These are phyloP conservation scores for Amanita muscaria DNA, from an alignment of 768 basidiomycete species.

Conservation along the genomic window DNA sequence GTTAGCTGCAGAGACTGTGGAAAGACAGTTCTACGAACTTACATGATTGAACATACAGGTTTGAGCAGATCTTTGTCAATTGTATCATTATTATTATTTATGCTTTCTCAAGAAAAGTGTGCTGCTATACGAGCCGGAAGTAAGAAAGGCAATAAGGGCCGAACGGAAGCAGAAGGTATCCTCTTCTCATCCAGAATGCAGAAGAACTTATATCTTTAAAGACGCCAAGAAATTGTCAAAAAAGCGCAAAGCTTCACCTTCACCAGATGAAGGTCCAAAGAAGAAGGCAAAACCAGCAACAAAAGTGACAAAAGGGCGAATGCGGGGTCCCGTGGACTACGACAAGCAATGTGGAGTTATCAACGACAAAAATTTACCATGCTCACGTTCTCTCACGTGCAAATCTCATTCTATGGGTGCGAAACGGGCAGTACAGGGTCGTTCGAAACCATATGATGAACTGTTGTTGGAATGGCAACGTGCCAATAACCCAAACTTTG, in stretches of 20 bases:
- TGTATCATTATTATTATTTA: constrained; percentile 4
- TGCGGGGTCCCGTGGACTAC: constrained; percentile 81
- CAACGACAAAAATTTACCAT: constrained; percentile 88
- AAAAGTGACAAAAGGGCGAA: constrained; percentile 70
- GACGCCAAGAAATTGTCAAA: constrained; percentile 45
- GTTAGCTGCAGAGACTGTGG: constrained; percentile 75
- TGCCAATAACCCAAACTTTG: constrained; percentile 78
- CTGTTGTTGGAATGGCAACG: constrained; percentile 90
- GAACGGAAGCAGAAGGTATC: constrained; percentile 40
- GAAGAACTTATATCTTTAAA: constrained; percentile 12
- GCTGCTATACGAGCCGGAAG: constrained; percentile 43
- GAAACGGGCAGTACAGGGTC: constrained; percentile 85
- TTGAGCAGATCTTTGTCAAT: constrained; percentile 15
- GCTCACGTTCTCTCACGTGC: constrained; percentile 92
- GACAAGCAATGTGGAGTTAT: constrained; percentile 96
- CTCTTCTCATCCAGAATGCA: background rate
- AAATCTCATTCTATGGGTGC: constrained; percentile 98
- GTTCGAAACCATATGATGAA: constrained; percentile 76
- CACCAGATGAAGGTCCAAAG: constrained; percentile 59
- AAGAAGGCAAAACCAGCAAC: constrained; percentile 67
- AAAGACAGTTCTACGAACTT: constrained; percentile 74
- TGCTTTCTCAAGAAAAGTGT: constrained; percentile 43
- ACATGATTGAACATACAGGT: constrained; percentile 72
- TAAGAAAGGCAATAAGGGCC: constrained; percentile 50
- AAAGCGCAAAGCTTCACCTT: constrained; percentile 78